These are phyloP conservation scores for Aphanoascus verrucosus DNA, from an alignment of 2,329 filamentous ascomycete species.

Conservation along the genomic window DNA sequence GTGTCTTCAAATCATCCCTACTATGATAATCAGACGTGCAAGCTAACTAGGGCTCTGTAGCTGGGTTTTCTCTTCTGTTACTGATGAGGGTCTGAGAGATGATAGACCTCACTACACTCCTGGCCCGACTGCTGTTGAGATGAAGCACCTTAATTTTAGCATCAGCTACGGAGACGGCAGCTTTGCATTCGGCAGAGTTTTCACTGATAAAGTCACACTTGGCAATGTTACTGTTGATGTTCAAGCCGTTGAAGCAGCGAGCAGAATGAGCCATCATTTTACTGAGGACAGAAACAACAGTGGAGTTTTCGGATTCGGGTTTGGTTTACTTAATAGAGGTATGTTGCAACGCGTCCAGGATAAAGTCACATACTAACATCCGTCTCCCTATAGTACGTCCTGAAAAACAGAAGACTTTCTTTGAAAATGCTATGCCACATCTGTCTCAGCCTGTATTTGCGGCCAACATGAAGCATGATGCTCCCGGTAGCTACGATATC, in stretches of 20 bases:
- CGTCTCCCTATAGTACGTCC: conserved; percentile 11
- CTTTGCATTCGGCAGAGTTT: conserved; percentile 53
- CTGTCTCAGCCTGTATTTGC: conserved; percentile 60
- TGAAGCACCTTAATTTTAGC: conserved; percentile 45
- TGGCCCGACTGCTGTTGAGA: conserved; percentile 36
- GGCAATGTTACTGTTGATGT: conserved; percentile 48
- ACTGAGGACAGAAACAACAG: conserved; percentile 44
- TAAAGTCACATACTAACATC: neutral
- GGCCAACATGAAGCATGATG: conserved; percentile 52
- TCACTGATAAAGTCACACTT: conserved; percentile 53
- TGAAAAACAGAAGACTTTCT: conserved; percentile 54
- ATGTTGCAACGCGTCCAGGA: conserved; percentile 1
- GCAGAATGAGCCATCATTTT: conserved; percentile 41
- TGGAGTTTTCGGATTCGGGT: conserved; percentile 51
- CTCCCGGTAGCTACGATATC: conserved; percentile 60
- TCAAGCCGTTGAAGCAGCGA: conserved; percentile 58
- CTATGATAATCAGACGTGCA: neutral
- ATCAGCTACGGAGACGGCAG: conserved; percentile 58
- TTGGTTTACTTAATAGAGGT: conserved; percentile 49
- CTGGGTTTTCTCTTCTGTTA: conserved; percentile 56
- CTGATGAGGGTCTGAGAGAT: conserved; percentile 39
- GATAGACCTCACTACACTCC: conserved; percentile 52
- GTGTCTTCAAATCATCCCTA: neutral
- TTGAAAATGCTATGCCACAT: conserved; percentile 53
- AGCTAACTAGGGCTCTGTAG: conserved; percentile 25